Base-by-base conservation (phyloP, 345 rosid species). In the Eucalyptus brandiana region DNA sequence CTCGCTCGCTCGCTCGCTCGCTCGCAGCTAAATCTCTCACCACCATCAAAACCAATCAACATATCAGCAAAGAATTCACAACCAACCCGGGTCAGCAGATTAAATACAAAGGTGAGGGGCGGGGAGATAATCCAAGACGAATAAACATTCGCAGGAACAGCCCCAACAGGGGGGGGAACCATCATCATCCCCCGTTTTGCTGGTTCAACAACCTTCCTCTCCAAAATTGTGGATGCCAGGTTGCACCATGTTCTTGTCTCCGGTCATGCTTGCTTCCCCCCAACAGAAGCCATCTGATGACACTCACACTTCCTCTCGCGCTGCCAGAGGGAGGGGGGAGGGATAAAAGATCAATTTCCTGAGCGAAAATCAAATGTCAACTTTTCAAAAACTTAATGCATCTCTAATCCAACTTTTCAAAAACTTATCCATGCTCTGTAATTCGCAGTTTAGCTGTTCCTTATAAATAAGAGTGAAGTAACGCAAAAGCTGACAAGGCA, bases 41-140 rank as follows among this genome's bases (percentile, higher is more conserved):
- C 89, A 86, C 56, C 91, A 90, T 87, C 14, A 88, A 87, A 89
- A 92, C 92, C 92, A 91, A 91, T 90, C 89, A 86, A 90, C 54
- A 87, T 86, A 86, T 86, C 89, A 88, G 87, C 89, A 56, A 56
- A 91, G 90, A 88, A 89, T 88, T 91, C n/a, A 37, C 67, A 49
- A 32, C 83, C 83, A 76, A 40, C 83, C 83, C 47, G 47, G 83
- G 83, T 76, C 83, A 76, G 83, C 83, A 21, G 83, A 76, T 21
- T 91, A n/a, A 34, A 80, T 88, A 92, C 94, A 89, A 87, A 32
- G 89, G 91, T 53, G 42, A 88, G 91, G 87, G 30, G 83, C 30
- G 28, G 42, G 24, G 15, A 76, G 62, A 56, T 24, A 56, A 56
- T 24, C 23, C 47, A 26, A 40, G 30, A 76, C 47, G 30, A 76